A percentile compares a stretch with the other conserved stretches of the same genome.
These are phyloP conservation scores for Solanum chilense DNA, from an alignment of 257 asterid species.

Conservation along the genomic window DNA sequence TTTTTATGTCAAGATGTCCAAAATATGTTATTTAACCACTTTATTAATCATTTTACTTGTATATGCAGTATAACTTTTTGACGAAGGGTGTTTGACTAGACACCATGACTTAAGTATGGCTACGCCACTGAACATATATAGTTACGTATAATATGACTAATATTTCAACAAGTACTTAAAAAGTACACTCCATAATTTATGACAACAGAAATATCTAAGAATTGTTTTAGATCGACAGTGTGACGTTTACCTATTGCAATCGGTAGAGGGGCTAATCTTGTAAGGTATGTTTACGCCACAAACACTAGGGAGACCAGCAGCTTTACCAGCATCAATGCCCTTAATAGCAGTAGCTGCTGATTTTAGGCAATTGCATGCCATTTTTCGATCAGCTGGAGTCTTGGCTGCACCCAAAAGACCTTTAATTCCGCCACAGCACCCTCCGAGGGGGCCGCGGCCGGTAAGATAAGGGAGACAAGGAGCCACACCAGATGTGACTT, in stretches of 20 bases:
- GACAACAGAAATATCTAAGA: too few species aligned
- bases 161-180: too few species aligned
- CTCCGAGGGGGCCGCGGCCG: not conserved
- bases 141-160: not conserved
- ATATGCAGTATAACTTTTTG: too few species aligned
- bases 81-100: too few species aligned
- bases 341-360: not conserved
- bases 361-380: constrained; percentile 13
- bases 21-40: too few species aligned
- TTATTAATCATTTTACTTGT: too few species aligned
- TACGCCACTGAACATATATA: too few species aligned
- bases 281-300: not conserved
- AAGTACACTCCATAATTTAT: too few species aligned
- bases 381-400: constrained; percentile 2
- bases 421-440: constrained; percentile 6
- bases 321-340: not conserved
- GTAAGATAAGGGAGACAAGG: not conserved
- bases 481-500: not conserved
- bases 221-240: too few species aligned
- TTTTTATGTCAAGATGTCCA: too few species aligned
- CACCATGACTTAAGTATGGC: too few species aligned
- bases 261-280: constrained; percentile 2
- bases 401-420: not conserved
- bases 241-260: not conserved
- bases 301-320: not conserved